Evolutionary conservation across 352 stramenopile species (phyloP).

Genomic region (Pythium folliculosum): DNA sequence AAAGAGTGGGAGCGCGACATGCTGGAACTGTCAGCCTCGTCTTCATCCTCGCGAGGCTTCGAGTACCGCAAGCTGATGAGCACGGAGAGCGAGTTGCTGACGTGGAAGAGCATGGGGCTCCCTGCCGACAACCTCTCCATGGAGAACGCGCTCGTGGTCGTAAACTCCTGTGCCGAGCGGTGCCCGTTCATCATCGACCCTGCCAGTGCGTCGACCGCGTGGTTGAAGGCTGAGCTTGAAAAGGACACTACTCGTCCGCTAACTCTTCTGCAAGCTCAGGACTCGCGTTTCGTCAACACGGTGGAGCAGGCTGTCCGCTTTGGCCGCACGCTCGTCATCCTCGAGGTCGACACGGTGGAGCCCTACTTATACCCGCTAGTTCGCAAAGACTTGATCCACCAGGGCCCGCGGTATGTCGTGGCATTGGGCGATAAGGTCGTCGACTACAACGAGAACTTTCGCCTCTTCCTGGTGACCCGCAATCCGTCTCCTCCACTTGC

Average conservation of each 20-base stretch:
- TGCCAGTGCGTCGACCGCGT: slow-evolving; percentile 82
- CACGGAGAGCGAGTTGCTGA: slow-evolving; percentile 92
- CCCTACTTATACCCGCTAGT: slow-evolving; percentile 93
- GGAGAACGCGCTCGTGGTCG: slow-evolving; percentile 93
- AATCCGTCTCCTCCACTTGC: slow-evolving; percentile 88
- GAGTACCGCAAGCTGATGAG: slow-evolving; percentile 90
- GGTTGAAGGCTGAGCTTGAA: slow-evolving; percentile 89
- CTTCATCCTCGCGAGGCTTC: slow-evolving; percentile 38
- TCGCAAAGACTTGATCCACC: slow-evolving; percentile 87
- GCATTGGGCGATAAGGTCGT: slow-evolving; percentile 91
- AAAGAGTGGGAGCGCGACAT: slow-evolving; percentile 82
- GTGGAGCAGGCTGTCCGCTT: slow-evolving; percentile 96
- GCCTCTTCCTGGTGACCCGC: slow-evolving; percentile 90
- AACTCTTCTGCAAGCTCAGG: slow-evolving; percentile 86
- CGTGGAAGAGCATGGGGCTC: slow-evolving; percentile 92
- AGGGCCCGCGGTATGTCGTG: slow-evolving; percentile 92
- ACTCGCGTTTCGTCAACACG: slow-evolving; percentile 88
- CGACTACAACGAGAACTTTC: slow-evolving; percentile 96
- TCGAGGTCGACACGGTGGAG: slow-evolving; percentile 92
- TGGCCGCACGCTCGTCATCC: slow-evolving; percentile 94
- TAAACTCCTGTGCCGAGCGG: slow-evolving; percentile 65
- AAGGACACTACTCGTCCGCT: slow-evolving; percentile 85
- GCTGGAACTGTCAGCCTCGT: slow-evolving; percentile 34
- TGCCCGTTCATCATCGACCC: slow-evolving; percentile 96
- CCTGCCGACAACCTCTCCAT: slow-evolving; percentile 92